Percentiles rank a stretch among this genome's conserved stretches.
phyloP scores from a whole-genome alignment of 2,329 filamentous ascomycete species.

The Colletotrichum tamarilloi region DNA sequence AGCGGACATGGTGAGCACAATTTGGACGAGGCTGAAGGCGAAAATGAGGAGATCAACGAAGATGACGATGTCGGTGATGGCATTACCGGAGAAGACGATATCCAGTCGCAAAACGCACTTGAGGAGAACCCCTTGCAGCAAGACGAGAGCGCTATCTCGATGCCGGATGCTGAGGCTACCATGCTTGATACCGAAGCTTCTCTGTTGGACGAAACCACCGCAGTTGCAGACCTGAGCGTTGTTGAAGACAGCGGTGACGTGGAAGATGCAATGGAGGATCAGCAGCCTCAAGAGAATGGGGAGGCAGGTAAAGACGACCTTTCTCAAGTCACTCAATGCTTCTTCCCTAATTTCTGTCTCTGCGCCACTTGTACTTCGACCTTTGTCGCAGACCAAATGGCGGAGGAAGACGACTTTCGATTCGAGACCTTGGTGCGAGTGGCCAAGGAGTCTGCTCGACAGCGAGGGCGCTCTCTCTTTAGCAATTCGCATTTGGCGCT shows the following conservation, averaged over 20 bases:
- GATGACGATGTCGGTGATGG: constrained; percentile 9
- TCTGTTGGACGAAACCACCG: constrained; percentile 10
- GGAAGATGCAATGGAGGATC: background rate
- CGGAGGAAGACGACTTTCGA: constrained; percentile 23
- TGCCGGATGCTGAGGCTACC: constrained; percentile 20
- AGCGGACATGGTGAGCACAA: constrained; percentile 3
- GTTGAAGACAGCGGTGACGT: background rate
- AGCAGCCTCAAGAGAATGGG: background rate
- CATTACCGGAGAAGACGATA: background rate
- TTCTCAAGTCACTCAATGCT: constrained; percentile 23
- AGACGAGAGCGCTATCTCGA: constrained; percentile 7
- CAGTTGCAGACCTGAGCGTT: constrained; percentile 1
- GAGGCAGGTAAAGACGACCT: constrained; percentile 31
- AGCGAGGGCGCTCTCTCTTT: background rate
- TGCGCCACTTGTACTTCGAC: constrained; percentile 18
- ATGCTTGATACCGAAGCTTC: constrained; percentile 17
- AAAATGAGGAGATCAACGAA: constrained; percentile 8
- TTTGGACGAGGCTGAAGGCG: constrained; percentile 12
- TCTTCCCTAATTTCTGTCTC: constrained; percentile 27
- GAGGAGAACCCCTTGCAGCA: constrained; percentile 5
- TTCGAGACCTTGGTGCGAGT: constrained; percentile 17
- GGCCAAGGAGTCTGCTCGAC: constrained; percentile 1
- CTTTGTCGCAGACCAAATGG: constrained; percentile 16
- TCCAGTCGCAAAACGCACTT: background rate
- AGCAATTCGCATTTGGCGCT: background rate